Conservation (phyloP, 306 rosid species). For the Trifolium repens region DNA sequence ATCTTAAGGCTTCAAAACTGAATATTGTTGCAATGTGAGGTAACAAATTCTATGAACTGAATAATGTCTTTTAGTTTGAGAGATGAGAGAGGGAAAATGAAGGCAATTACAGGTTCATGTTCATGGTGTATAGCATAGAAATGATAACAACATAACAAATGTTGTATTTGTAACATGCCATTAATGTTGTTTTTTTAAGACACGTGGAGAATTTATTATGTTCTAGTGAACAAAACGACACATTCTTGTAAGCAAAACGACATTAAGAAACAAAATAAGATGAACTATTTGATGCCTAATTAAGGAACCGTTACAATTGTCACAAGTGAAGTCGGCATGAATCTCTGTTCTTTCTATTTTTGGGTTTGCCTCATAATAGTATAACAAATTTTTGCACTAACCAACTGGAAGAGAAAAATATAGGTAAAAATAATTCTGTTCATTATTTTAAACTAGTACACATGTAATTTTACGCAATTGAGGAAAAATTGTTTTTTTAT, state of each 20-base stretch:
- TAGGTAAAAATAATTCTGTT: background rate
- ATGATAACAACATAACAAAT: conserved; percentile 52
- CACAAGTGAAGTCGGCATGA: background rate
- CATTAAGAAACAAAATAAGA: background rate
- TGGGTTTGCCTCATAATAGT: conserved; percentile 16
- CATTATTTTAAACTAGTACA: background rate
- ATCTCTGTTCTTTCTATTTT: background rate
- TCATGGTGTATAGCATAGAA: conserved; percentile 24
- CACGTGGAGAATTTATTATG: conserved; percentile 24
- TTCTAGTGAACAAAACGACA: conserved; percentile 25
- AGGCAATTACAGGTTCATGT: background rate
- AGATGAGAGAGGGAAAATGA: conserved; percentile 17
- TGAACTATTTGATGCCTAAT: background rate
- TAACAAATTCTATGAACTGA: background rate
- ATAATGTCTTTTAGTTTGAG: background rate
- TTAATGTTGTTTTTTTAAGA: background rate
- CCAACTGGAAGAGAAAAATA: background rate
- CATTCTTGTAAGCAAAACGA: background rate
- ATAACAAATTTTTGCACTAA: background rate
- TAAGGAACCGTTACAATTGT: background rate
- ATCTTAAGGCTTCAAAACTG: background rate
- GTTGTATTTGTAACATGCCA: conserved; percentile 35
- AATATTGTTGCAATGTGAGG: background rate
- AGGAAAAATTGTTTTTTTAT: too few relatives aligned
- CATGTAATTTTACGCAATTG: background rate